Percentiles rank a stretch among this genome's conserved stretches.
Evolutionary conservation across 139 green algal genomes (phyloP).

Genomic region (Astrephomene gubernaculifera): DNA sequence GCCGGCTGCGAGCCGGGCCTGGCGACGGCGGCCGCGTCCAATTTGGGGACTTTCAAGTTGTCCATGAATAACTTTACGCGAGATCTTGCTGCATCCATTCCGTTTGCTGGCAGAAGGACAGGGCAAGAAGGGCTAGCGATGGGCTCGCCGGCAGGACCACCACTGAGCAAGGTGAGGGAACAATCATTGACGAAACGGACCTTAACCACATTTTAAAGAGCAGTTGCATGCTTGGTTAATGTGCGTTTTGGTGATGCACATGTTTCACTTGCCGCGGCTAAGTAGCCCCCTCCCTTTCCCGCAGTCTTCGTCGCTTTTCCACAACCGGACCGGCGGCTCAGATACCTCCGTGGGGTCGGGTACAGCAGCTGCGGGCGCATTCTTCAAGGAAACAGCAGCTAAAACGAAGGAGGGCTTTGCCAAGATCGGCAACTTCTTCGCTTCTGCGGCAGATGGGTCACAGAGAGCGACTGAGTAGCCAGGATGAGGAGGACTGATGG

Average conservation of each 20-base stretch:
- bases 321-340: background rate
- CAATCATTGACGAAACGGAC: background rate
- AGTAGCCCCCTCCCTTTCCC: background rate
- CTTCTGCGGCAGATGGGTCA: background rate
- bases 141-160: background rate
- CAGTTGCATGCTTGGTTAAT: too few species aligned
- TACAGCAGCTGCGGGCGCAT: background rate
- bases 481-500: too few species aligned
- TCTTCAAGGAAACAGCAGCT: constrained; percentile 41
- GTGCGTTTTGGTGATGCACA: too few species aligned
- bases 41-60: constrained; percentile 51
- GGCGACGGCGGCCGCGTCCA: constrained; percentile 32
- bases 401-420: constrained; percentile 41
- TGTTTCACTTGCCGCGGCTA: background rate
- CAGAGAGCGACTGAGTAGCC: background rate
- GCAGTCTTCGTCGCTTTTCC: constrained; percentile 19
- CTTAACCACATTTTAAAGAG: too few species aligned
- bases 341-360: background rate
- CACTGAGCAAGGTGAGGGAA: background rate
- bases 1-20: background rate
- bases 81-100: constrained; percentile 50
- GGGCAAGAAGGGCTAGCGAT: background rate
- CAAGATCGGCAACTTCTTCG: constrained; percentile 23
- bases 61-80: constrained; percentile 59
- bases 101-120: background rate